Evolutionary conservation across 495 filamentous ascomycete genomes (phyloP).

Genomic region (Daldinia loculata): DNA sequence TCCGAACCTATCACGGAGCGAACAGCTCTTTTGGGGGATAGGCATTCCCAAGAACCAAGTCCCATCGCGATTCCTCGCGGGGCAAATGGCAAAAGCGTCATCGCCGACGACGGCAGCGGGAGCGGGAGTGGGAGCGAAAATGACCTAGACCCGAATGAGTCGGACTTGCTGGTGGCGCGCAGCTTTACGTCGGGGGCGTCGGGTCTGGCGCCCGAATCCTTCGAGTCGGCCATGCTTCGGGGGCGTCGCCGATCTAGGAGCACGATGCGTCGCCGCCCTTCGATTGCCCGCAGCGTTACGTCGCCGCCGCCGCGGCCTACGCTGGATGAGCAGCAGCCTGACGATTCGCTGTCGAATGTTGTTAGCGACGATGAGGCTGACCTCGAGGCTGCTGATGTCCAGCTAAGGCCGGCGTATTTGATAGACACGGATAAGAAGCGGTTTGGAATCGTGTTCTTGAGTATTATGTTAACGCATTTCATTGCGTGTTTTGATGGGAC

Average conservation of each 20-base stretch:
- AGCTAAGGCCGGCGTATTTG: constrained; percentile 41
- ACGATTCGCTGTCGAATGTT: not conserved
- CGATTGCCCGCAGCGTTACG: constrained; percentile 16
- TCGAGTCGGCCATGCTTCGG: constrained; percentile 52
- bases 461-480: constrained; percentile 52
- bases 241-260: constrained; percentile 38
- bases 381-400: constrained; percentile 12
- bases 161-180: constrained; percentile 53
- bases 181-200: constrained; percentile 48
- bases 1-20: constrained; percentile 16
- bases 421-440: constrained; percentile 46
- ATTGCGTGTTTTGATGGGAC: constrained; percentile 73
- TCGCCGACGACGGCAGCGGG: constrained; percentile 25
- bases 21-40: constrained; percentile 28
- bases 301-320: constrained; percentile 21
- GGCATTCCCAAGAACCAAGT: constrained; percentile 1
- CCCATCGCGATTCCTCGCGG: constrained; percentile 25
- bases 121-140: constrained; percentile 11
- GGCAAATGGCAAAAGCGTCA: not conserved
- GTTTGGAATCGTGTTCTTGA: constrained; percentile 53
- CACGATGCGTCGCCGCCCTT: constrained; percentile 5
- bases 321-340: not conserved
- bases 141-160: constrained; percentile 51
- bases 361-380: constrained; percentile 10
- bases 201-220: constrained; percentile 52